Conservation (phyloP, 192 early-diverging fungal species). For the Coemansia sp. region DNA sequence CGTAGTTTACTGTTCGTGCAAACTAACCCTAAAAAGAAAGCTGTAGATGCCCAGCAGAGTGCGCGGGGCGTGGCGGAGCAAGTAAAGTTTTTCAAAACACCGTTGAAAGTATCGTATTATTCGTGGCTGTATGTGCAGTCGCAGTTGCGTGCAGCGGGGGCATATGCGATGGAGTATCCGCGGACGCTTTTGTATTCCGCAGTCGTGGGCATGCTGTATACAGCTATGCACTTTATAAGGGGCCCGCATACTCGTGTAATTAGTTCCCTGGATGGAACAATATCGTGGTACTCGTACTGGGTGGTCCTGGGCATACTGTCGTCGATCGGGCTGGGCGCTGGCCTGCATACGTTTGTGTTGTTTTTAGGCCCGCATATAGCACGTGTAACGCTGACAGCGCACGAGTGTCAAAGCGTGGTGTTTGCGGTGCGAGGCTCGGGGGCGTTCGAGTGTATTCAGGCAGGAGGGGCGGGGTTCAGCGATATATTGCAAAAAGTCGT, state of each 20-base stretch:
- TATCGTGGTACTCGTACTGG: constrained; percentile 87
- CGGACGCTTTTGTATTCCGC: constrained; percentile 34
- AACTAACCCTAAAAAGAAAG: neutral
- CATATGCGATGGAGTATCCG: constrained; percentile 41
- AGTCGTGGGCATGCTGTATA: constrained; percentile 33
- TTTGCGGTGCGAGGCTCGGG: constrained; percentile 71
- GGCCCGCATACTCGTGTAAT: constrained; percentile 42
- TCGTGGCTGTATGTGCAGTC: constrained; percentile 37
- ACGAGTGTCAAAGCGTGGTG: constrained; percentile 70
- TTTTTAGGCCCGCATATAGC: constrained; percentile 93
- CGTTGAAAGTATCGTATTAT: constrained; percentile 53
- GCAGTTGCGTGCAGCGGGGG: constrained; percentile 16
- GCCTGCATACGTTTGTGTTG: constrained; percentile 92
- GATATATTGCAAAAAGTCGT: constrained; percentile 70
- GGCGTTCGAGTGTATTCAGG: constrained; percentile 49
- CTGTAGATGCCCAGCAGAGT: neutral
- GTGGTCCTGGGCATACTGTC: constrained; percentile 80
- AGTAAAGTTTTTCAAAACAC: constrained; percentile 42
- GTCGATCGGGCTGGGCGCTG: constrained; percentile 90
- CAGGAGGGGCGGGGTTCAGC: constrained; percentile 55
- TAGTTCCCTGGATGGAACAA: constrained; percentile 57
- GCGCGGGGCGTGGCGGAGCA: constrained; percentile 9
- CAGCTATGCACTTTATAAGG: constrained; percentile 36
- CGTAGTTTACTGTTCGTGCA: neutral
- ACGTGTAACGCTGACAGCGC: constrained; percentile 85